Conservation (phyloP, 805 yeast genomes). For the Pachysolen tannophilus region DNA sequence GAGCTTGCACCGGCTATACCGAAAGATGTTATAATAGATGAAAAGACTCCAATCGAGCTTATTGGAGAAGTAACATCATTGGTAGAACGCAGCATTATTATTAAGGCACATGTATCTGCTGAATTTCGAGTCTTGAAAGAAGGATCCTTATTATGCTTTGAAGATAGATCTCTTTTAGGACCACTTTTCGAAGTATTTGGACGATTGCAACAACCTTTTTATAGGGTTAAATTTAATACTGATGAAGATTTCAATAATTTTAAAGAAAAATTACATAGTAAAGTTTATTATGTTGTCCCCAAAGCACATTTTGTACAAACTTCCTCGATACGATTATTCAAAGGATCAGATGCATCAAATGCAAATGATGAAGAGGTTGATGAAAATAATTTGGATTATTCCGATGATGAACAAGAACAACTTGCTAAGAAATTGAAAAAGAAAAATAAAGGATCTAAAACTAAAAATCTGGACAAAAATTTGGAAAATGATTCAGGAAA, state of each 20-base stretch:
- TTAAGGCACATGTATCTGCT: slow-evolving; percentile 70
- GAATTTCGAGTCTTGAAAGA: slow-evolving; percentile 80
- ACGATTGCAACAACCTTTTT: slow-evolving; percentile 71
- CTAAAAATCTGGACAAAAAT: slow-evolving; percentile 12
- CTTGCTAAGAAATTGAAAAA: slow-evolving; percentile 59
- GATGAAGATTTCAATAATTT: slow-evolving; percentile 41
- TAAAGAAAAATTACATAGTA: slow-evolving; percentile 39
- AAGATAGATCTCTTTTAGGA: slow-evolving; percentile 64
- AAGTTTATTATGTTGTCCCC: slow-evolving; percentile 72
- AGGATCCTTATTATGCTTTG: slow-evolving; percentile 70
- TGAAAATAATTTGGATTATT: slow-evolving; percentile 87
- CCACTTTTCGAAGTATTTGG: slow-evolving; percentile 87
- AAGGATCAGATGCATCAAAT: slow-evolving; percentile 94
- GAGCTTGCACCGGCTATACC: slow-evolving; percentile 67
- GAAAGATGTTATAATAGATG: slow-evolving; percentile 49
- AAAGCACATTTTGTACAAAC: slow-evolving; percentile 77
- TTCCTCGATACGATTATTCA: slow-evolving; percentile 54
- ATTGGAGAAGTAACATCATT: slow-evolving; percentile 64
- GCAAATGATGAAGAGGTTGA: slow-evolving; percentile 92
- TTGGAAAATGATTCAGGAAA: slow-evolving; percentile 7
- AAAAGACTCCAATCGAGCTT: slow-evolving; percentile 56
- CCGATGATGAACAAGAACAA: slow-evolving; percentile 88
- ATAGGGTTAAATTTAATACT: slow-evolving; percentile 60
- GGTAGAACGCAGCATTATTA: slow-evolving; percentile 64
- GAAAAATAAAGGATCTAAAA: slow-evolving; percentile 43